phyloP scores from a whole-genome alignment of 805 yeast species.

The Saturnispora saitoi region DNA sequence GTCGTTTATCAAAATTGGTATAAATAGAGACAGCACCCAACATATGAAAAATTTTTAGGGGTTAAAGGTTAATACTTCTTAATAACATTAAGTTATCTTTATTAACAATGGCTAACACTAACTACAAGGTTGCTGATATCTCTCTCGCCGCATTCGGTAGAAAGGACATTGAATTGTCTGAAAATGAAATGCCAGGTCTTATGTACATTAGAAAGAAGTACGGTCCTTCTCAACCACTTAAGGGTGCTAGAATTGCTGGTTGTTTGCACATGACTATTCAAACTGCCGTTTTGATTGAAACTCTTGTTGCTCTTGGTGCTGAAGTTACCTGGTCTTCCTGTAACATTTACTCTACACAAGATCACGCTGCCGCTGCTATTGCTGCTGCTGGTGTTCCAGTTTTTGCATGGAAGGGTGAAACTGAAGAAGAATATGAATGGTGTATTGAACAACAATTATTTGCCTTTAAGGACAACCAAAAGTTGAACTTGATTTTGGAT shows the following conservation, averaged over 20 bases:
- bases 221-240: conserved; percentile 87
- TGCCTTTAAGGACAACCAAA: conserved; percentile 92
- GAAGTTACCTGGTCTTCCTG: conserved; percentile 99
- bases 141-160: conserved; percentile 99
- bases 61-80: background rate
- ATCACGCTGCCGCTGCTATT: conserved; percentile 99
- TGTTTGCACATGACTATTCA: conserved; percentile 99
- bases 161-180: conserved; percentile 97
- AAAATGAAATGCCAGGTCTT: conserved; percentile 99
- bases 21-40: background rate
- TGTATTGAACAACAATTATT: conserved; percentile 98
- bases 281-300: conserved; percentile 97
- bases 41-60: background rate
- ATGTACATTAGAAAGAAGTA: conserved; percentile 94
- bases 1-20: background rate
- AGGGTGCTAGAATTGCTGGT: conserved; percentile 98
- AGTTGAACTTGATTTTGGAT: conserved; percentile 93
- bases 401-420: conserved; percentile 99
- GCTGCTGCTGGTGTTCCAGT: conserved; percentile 99
- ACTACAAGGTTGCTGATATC: conserved; percentile 95
- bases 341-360: conserved; percentile 99
- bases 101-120: conserved; percentile 19
- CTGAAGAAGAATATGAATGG: conserved; percentile 99
- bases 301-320: conserved; percentile 95
- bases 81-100: background rate